phyloP scores from a whole-genome alignment of 805 yeast genomes.

The Yarrowia phangngaensis region DNA sequence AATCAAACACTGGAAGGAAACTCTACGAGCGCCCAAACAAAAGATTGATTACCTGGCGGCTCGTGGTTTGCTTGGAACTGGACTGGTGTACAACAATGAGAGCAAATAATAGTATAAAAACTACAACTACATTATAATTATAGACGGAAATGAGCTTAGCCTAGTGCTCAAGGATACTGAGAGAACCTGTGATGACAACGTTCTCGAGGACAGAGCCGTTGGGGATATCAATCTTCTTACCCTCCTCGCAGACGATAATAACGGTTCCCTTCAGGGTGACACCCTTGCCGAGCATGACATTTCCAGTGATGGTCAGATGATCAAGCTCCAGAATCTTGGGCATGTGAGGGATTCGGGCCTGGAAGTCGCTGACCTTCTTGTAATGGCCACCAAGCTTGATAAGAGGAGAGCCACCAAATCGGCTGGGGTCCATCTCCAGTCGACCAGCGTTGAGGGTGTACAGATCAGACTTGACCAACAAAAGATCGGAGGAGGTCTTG shows the following conservation, averaged over 20 bases:
- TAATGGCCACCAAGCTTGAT: conserved; percentile 95
- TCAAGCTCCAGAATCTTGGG: conserved; percentile 95
- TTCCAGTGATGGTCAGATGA: conserved; percentile 96
- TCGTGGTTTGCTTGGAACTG: background rate
- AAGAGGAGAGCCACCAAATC: conserved; percentile 90
- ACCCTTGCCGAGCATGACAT: conserved; percentile 83
- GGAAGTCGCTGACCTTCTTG: conserved; percentile 92
- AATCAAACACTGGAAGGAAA: conserved; percentile 1
- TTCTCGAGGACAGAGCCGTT: conserved; percentile 93
- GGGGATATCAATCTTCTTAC: conserved; percentile 95
- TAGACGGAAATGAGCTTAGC: background rate
- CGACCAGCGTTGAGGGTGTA: conserved; percentile 91
- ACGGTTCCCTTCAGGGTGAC: conserved; percentile 95
- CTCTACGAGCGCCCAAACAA: conserved; percentile 10
- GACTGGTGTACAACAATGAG: conserved; percentile 4
- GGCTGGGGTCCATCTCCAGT: conserved; percentile 70
- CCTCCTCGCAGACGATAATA: conserved; percentile 94
- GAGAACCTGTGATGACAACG: conserved; percentile 94
- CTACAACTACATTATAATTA: background rate
- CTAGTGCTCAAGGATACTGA: conserved; percentile 88
- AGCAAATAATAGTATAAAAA: background rate
- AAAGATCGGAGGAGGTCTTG: conserved; percentile 91
- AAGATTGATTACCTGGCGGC: conserved; percentile 18
- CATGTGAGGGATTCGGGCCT: conserved; percentile 85
- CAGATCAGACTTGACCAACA: conserved; percentile 91